Percentiles rank a stretch among this genome's conserved stretches.
phyloP scores from a whole-genome alignment of 2,329 filamentous ascomycete species.

The Thelonectria discophora region DNA sequence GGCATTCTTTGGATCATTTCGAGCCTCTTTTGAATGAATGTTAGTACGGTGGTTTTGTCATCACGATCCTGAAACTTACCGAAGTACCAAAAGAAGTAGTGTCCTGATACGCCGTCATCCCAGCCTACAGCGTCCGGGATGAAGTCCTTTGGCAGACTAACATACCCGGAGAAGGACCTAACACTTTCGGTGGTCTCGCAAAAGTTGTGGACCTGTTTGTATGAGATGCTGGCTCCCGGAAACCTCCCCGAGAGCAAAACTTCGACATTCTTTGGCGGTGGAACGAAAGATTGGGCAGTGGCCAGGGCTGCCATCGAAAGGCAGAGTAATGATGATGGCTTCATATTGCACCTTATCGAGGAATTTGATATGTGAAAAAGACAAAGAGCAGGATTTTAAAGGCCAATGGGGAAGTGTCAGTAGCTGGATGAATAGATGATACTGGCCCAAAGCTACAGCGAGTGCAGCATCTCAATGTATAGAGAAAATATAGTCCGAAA shows the following conservation, averaged over 20 bases:
- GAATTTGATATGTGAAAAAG: too few relatives aligned
- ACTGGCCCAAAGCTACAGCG: too few relatives aligned
- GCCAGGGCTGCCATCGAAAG: too few relatives aligned
- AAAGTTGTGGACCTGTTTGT: conserved; percentile 35
- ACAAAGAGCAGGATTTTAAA: too few relatives aligned
- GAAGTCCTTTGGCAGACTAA: conserved; percentile 30
- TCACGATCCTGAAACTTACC: conserved; percentile 19
- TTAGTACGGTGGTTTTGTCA: background rate
- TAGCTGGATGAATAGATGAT: too few relatives aligned
- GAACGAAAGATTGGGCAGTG: background rate
- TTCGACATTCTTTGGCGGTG: background rate
- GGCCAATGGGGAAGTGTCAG: too few relatives aligned
- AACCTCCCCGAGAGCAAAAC: background rate
- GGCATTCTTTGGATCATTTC: conserved; percentile 39
- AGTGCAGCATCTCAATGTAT: too few relatives aligned
- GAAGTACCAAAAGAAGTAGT: conserved; percentile 58
- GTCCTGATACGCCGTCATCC: conserved; percentile 16
- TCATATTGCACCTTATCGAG: too few relatives aligned
- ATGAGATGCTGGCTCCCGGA: conserved; percentile 33
- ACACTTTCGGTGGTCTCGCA: conserved; percentile 37
- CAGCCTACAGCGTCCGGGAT: conserved; percentile 41
- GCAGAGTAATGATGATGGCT: too few relatives aligned
- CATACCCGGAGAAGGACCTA: conserved; percentile 35
- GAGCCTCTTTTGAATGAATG: conserved; percentile 38
- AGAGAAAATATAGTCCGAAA: too few relatives aligned